phyloP scores from a whole-genome alignment of 371 early-diverging fungal genomes.

The Cokeromyces recurvatus region DNA sequence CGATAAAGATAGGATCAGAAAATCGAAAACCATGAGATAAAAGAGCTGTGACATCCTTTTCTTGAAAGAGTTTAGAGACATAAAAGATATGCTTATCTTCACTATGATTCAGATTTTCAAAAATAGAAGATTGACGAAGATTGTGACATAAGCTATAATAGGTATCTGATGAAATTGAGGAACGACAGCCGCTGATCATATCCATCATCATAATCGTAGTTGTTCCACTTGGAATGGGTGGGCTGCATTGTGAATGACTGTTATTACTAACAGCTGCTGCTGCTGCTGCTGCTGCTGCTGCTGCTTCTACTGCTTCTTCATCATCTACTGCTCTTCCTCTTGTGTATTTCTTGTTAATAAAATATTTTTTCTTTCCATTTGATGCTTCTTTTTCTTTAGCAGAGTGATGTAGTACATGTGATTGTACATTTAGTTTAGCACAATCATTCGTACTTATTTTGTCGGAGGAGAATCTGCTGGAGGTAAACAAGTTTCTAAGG shows the following conservation, averaged over 20 bases:
- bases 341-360: neutral
- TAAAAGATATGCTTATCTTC: constrained; percentile 32
- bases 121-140: neutral
- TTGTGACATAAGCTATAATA: neutral
- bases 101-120: constrained; percentile 15
- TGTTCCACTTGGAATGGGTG: neutral
- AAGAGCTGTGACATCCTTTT: constrained; percentile 20
- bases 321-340: constrained; percentile 1
- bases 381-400: neutral
- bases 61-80: constrained; percentile 17
- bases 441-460: neutral
- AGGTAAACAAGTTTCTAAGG: too few relatives aligned
- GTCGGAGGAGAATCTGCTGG: neutral
- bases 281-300: neutral
- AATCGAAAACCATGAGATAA: constrained; percentile 41
- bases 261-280: neutral
- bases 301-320: constrained; percentile 8
- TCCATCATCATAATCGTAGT: neutral
- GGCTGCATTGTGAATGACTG: neutral
- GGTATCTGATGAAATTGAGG: neutral
- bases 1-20: constrained; percentile 35
- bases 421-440: neutral
- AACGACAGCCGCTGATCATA: neutral
- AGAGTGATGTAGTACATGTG: too few relatives aligned
- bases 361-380: neutral